Percentiles rank a stretch among this genome's conserved stretches.
These are phyloP conservation scores for Geotrichum fermentans DNA, from an alignment of 1,139 yeast genomes.

Conservation along the genomic window DNA sequence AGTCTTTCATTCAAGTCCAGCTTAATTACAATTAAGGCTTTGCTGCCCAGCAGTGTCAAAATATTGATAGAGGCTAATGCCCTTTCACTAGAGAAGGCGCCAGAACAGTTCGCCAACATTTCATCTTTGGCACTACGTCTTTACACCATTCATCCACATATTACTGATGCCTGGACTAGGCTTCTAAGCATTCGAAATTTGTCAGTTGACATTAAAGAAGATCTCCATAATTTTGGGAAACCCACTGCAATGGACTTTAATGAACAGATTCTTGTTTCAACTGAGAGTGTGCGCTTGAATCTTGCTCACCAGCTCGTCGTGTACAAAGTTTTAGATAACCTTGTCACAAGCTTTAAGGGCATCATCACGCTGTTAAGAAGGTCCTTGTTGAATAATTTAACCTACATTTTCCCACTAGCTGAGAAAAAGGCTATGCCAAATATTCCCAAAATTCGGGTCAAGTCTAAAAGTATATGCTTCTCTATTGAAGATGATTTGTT, in stretches of 20 bases:
- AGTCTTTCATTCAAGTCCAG: slow-evolving; percentile 42
- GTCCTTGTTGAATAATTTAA: slow-evolving; percentile 43
- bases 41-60: slow-evolving; percentile 51
- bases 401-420: slow-evolving; percentile 41
- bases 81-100: slow-evolving; percentile 36
- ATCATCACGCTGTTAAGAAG: slow-evolving; percentile 52
- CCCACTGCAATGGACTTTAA: slow-evolving; percentile 11
- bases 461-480: slow-evolving; percentile 46
- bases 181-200: slow-evolving; percentile 34
- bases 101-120: slow-evolving; percentile 33
- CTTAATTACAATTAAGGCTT: slow-evolving; percentile 43
- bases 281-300: slow-evolving; percentile 38
- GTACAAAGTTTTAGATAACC: slow-evolving; percentile 61
- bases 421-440: slow-evolving; percentile 30
- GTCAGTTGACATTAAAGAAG: slow-evolving; percentile 26
- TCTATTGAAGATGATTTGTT: slow-evolving; percentile 79
- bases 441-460: slow-evolving; percentile 52
- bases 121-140: slow-evolving; percentile 43
- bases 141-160: slow-evolving; percentile 55
- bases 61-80: slow-evolving; percentile 49
- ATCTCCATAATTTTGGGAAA: slow-evolving; percentile 12
- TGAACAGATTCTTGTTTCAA: slow-evolving; percentile 28
- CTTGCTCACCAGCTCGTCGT: slow-evolving; percentile 62
- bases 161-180: slow-evolving; percentile 44
- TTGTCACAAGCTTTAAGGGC: slow-evolving; percentile 58